Conservation (phyloP, 257 asterid species). For the Penstemon newberryi region DNA sequence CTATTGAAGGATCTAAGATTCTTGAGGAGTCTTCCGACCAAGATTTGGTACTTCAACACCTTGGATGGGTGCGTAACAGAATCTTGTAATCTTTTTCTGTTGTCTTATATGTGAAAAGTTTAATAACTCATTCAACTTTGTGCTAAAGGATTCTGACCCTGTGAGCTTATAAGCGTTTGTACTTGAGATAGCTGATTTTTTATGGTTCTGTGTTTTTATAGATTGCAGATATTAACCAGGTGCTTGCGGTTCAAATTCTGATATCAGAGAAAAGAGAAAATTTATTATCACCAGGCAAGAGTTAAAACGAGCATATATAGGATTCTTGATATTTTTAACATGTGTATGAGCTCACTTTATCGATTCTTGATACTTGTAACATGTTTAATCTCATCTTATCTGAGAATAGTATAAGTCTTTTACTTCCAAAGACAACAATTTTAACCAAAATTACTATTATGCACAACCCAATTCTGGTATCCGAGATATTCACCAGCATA, state of each 20-base stretch:
- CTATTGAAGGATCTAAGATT: slow-evolving; percentile 76
- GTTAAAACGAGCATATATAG: slow-evolving; percentile 16
- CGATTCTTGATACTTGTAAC: slow-evolving; percentile 21
- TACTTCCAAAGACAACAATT: not conserved
- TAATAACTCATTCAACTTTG: not conserved
- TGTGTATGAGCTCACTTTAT: not conserved
- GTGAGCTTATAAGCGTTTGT: slow-evolving; percentile 17
- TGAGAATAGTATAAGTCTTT: no score
- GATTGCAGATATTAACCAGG: slow-evolving; percentile 88
- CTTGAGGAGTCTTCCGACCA: slow-evolving; percentile 88
- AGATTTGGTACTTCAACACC: slow-evolving; percentile 84
- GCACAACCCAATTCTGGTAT: not conserved
- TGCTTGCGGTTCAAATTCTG: slow-evolving; percentile 78
- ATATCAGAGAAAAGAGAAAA: slow-evolving; percentile 71
- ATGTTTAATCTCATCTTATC: not conserved
- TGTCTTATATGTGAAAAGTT: not conserved
- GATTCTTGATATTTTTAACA: slow-evolving; percentile 16
- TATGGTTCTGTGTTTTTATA: slow-evolving; percentile 33
- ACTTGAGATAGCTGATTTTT: slow-evolving; percentile 27
- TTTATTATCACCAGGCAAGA: slow-evolving; percentile 77
- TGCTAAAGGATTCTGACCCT: slow-evolving; percentile 1
- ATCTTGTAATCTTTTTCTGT: slow-evolving; percentile 11
- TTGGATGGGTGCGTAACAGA: slow-evolving; percentile 77
- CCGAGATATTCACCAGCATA: not conserved
- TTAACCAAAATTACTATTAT: not conserved